Base-by-base conservation (phyloP, 495 filamentous ascomycete genomes). In the Penicillium simplicissimum region DNA sequence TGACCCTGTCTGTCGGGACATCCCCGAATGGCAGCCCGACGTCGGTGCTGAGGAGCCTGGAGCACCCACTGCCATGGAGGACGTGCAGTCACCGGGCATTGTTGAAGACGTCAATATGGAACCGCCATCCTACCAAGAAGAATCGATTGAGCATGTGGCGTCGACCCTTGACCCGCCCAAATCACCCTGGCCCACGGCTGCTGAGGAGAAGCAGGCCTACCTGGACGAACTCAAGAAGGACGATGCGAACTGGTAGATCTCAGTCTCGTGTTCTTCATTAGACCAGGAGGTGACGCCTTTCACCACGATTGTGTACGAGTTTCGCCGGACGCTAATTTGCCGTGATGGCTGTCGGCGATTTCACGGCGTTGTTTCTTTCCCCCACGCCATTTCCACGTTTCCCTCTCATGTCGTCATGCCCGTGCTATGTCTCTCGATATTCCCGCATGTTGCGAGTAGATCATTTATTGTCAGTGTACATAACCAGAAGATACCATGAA, bases 1-100 rank as follows among this genome's bases (percentile, higher is more conserved):
- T 36, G 81, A 88, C 56, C 80, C 85, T 2, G 78, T 89, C 33
- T 81, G 77, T 62, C 79, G 86, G 34, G 71, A 82, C 31, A 65
- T 82, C 35, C 35, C 66, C 28, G 70, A 76, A 19, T 31, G 42
- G 13, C 59, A 67, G 17, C 37, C 65, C 2, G 71, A 72, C 13
- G 15, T 52, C n/a, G 61, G 53, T 23, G 36, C 55, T n/a, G 49
- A 48, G 23, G 28, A 25, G 15, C 25, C 53, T 7, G 62, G 61
- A 14, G 49, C 13, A n/a, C 15, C 58, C 6, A 56, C 19, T 25
- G 4, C 61, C 35, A 69, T 68, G 62, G 69, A 72, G 38, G 71
- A 64, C 49, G 56, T 67, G 37, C 62, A 64, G 23, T 21, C 64
- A 11, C n/a, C 65, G 6, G 54, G 59, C 4, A 59, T 48, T 10